Conservation (phyloP, 2,329 filamentous ascomycete genomes). For the Epichloe coenophiala region DNA sequence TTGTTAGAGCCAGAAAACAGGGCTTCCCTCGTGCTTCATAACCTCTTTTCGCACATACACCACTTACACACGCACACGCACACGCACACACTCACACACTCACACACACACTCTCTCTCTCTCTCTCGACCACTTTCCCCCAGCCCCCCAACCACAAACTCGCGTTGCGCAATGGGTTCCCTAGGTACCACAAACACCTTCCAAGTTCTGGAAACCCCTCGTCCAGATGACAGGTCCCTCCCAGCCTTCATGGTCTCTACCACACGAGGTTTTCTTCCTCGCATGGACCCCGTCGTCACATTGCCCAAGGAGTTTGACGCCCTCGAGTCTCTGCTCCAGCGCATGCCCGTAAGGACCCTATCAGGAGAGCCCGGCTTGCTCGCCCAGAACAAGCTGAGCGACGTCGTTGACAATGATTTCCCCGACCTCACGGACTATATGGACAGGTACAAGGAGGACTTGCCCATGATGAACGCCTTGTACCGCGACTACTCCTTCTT, state of each 20-base stretch:
- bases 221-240: conserved; percentile 46
- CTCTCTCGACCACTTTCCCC: background rate
- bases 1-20: too few relatives aligned
- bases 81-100: too few relatives aligned
- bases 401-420: conserved; percentile 58
- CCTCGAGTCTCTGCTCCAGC: conserved; percentile 57
- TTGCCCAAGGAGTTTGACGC: conserved; percentile 63
- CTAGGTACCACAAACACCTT: conserved; percentile 29
- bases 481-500: conserved; percentile 90
- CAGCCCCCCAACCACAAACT: background rate
- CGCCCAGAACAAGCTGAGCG: conserved; percentile 59
- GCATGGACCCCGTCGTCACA: conserved; percentile 44
- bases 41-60: too few relatives aligned
- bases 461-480: conserved; percentile 69
- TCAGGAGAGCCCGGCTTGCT: conserved; percentile 67
- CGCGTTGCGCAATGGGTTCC: conserved; percentile 26
- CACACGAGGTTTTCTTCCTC: conserved; percentile 59
- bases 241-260: conserved; percentile 72
- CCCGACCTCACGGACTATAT: conserved; percentile 64
- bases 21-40: too few relatives aligned
- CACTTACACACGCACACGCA: too few relatives aligned
- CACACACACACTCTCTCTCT: too few relatives aligned
- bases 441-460: conserved; percentile 58
- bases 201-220: conserved; percentile 48
- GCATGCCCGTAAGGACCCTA: conserved; percentile 66